Evolutionary conservation across 805 yeast species (phyloP), one percentile per base, ranked within the genome.

Genomic region (Candida palmyrensis): DNA sequence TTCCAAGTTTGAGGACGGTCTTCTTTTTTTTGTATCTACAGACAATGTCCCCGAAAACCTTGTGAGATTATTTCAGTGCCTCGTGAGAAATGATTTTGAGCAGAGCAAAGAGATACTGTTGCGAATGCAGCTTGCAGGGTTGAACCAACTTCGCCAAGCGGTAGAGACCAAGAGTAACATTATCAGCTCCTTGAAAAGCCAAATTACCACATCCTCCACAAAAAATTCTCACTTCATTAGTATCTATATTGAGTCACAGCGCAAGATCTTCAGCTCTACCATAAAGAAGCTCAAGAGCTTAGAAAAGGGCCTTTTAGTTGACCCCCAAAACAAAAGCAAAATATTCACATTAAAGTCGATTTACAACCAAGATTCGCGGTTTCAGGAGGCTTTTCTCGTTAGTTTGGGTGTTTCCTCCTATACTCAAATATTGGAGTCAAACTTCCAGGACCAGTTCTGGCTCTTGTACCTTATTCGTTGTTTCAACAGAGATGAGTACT

Each of bases 401-500:
- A 59, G 75, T 1, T 70, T 79, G 48, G 89, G 87, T 6, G 66
- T 76, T 8, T 53, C 71, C 3, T 62, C 66, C 14, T 77, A 69
- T 44, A 79, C 75, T 4, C 77, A 73, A 29, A 45, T 82, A 11
- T 46, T 68, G 2, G 62, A 54, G 3, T 61, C 72, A 27, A 62
- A 68, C 26, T 64, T 76, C 29, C 57, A 76, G 37, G 79, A 78
- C 36, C 82, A 79, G 43, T 71, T 73, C 2, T 59, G 83, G 53
- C 51, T 79, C 14, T 53, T 83, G 25, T 83, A 81, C 75, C 59
- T 82, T 17, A 73, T 82, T 22, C 65, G 87, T 44, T 70, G 75
- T 37, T 59, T 65, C 36, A 81, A 79, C 48, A 61, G 59, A 28
- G 43, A 49, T 3, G 53, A 49, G 11, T 62, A 66, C 35, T 35